These are phyloP conservation scores for Trichophaea hybrida DNA, from an alignment of 2,329 filamentous ascomycete genomes.

Conservation along the genomic window DNA sequence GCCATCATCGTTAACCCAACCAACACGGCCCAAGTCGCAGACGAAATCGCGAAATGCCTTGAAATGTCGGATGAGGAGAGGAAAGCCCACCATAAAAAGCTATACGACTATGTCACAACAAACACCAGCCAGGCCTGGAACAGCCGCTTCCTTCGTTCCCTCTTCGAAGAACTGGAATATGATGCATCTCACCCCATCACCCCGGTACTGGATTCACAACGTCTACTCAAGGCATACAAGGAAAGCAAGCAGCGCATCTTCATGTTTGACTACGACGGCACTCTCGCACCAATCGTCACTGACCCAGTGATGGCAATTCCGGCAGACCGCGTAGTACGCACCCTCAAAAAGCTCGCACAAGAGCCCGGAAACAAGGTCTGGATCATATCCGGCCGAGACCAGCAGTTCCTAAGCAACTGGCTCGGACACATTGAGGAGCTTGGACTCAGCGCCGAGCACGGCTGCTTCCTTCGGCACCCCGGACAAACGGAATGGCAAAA, in stretches of 20 bases:
- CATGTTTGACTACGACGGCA: constrained; percentile 98
- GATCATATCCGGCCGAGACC: constrained; percentile 93
- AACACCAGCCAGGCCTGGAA: constrained; percentile 84
- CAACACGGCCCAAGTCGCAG: constrained; percentile 73
- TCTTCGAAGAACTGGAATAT: constrained; percentile 67
- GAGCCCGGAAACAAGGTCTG: constrained; percentile 82
- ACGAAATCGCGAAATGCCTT: constrained; percentile 67
- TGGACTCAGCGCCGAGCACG: constrained; percentile 93
- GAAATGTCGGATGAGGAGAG: constrained; percentile 57
- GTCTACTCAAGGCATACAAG: constrained; percentile 58
- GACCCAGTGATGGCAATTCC: constrained; percentile 83
- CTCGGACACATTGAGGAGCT: constrained; percentile 80
- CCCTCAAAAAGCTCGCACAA: constrained; percentile 61
- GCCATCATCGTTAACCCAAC: constrained; percentile 96
- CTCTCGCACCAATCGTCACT: constrained; percentile 84
- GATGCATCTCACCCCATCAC: constrained; percentile 57
- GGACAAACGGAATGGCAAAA: constrained; percentile 70
- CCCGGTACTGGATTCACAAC: constrained; percentile 61
- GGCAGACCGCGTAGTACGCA: constrained; percentile 65
- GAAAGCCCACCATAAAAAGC: constrained; percentile 51
- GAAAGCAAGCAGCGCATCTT: constrained; percentile 60
- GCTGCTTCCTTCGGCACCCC: constrained; percentile 82
- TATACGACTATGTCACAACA: constrained; percentile 71
- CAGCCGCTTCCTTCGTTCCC: constrained; percentile 58
- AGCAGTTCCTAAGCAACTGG: constrained; percentile 78